Percentiles rank a stretch among this genome's conserved stretches.
phyloP scores from a whole-genome alignment of 169 alveolate species.

The Neospora caninum region DNA sequence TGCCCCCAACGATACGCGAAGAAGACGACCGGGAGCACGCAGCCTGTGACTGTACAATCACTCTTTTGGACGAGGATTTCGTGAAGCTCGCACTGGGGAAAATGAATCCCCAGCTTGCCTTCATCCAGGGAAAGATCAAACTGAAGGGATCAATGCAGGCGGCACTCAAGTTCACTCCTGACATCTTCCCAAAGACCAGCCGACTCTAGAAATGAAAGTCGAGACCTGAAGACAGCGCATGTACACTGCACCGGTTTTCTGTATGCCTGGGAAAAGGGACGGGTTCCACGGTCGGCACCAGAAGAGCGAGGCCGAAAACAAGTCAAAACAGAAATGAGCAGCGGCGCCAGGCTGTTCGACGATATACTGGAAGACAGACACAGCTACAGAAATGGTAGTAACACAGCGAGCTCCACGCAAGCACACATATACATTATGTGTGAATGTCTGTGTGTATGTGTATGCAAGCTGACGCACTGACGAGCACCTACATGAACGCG shows the following conservation, averaged over 20 bases:
- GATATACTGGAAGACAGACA: too few relatives aligned
- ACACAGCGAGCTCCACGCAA: too few relatives aligned
- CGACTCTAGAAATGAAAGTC: conserved; percentile 24
- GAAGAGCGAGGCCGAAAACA: too few relatives aligned
- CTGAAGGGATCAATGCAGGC: conserved; percentile 89
- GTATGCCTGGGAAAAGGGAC: too few relatives aligned
- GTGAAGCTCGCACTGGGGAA: conserved; percentile 82
- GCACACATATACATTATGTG: too few relatives aligned
- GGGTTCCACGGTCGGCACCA: too few relatives aligned
- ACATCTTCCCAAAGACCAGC: conserved; percentile 69
- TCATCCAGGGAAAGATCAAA: conserved; percentile 92
- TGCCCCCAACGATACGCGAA: conserved; percentile 65
- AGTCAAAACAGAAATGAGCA: too few relatives aligned
- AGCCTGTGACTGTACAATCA: conserved; percentile 44
- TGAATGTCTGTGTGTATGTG: too few relatives aligned
- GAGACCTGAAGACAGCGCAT: neutral
- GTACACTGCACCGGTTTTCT: neutral
- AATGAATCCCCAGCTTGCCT: conserved; percentile 89
- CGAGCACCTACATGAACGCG: too few relatives aligned
- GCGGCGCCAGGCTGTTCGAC: too few relatives aligned
- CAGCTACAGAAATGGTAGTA: too few relatives aligned
- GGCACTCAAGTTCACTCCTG: conserved; percentile 91
- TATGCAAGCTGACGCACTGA: too few relatives aligned
- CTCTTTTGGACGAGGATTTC: conserved; percentile 85
- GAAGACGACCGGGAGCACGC: conserved; percentile 80